A percentile compares a stretch with the other conserved stretches of the same genome.
These are phyloP conservation scores for Clitopilus hobsonii DNA, from an alignment of 768 basidiomycete genomes.

Conservation along the genomic window DNA sequence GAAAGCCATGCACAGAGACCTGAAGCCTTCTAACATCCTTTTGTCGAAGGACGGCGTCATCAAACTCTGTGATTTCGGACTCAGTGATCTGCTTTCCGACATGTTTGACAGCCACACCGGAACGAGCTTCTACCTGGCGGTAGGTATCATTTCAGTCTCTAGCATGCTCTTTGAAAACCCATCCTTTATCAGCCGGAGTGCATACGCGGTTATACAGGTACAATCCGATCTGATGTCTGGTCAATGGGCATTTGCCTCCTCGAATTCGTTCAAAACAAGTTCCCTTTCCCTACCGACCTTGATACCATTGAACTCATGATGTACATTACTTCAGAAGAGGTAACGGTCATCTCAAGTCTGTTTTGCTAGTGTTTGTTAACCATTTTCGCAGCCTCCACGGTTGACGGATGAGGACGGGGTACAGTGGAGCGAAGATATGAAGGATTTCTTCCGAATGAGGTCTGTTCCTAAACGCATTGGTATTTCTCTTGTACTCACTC, in stretches of 20 bases:
- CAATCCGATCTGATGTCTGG: conserved; percentile 97
- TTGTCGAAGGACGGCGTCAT: conserved; percentile 85
- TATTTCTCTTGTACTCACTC: not conserved
- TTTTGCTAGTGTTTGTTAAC: conserved; percentile 2
- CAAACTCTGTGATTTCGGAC: conserved; percentile 94
- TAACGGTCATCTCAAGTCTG: conserved; percentile 10
- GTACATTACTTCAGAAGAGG: conserved; percentile 80
- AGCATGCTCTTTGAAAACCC: conserved; percentile 7
- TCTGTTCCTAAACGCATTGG: conserved; percentile 32
- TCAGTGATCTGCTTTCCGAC: conserved; percentile 91
- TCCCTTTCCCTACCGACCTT: conserved; percentile 91
- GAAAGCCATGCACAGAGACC: conserved; percentile 93
- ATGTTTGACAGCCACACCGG: conserved; percentile 94
- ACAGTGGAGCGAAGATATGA: conserved; percentile 81
- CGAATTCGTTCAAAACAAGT: conserved; percentile 90
- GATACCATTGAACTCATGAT: conserved; percentile 93
- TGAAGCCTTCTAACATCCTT: conserved; percentile 92
- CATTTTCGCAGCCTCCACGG: conserved; percentile 59
- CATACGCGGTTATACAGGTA: conserved; percentile 87
- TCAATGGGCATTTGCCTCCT: conserved; percentile 92
- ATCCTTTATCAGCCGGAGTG: conserved; percentile 97
- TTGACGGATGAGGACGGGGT: conserved; percentile 69
- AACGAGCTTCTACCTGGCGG: conserved; percentile 98
- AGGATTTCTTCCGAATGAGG: conserved; percentile 86
- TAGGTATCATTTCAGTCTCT: conserved; percentile 38